Evolutionary conservation across 2,329 filamentous ascomycete genomes (phyloP), one percentile per base, ranked within the genome.

Genomic region (Emmonsiellopsis sp.): DNA sequence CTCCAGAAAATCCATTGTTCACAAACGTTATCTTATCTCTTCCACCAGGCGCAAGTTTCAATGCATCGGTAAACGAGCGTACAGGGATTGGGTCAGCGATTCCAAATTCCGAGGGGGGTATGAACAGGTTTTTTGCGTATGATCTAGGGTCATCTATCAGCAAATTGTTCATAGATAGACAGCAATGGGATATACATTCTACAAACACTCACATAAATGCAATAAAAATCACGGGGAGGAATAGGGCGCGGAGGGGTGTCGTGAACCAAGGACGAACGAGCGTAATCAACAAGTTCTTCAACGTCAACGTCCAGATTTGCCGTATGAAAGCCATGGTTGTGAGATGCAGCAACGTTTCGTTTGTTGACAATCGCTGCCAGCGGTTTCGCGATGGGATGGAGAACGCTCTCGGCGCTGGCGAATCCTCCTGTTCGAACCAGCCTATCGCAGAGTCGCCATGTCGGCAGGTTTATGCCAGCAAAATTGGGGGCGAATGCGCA

Each of bases 81-180:
- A 95, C 71, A 0, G 83, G 76, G 6, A 71, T 73, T 0, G 82
- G 68, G 0, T 75, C 65, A 44, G 84, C 86, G 58, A 95, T 83
- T 44, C 91, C 91, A 62, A 79, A 95, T 2, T 78, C 72, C 0
- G 86, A 85, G 1, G 87, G 85, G 1, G 88, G 85, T 3, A 91
- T 80, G 62, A 95, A 92, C 57, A 95, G 81, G 66, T 91, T 91
- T 60, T 87, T 85, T 13, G 88, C 85, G 67, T 86, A 92, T 51
- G 74, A 73, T 46, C 79, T 78, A 60, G 71, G 71, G 63, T 5
- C 40, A 42, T 17, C 4, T 14, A n/a, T 39, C 36, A 39, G 36
- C 13, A 1, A 39, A 39, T 39, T 39, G 21, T 39, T 9, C 9
- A 39, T 14, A 39, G 9, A 39, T 9, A 3, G 13, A 39, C 13